phyloP scores from a whole-genome alignment of 345 rosid species.

The Orychophragmus violaceus region DNA sequence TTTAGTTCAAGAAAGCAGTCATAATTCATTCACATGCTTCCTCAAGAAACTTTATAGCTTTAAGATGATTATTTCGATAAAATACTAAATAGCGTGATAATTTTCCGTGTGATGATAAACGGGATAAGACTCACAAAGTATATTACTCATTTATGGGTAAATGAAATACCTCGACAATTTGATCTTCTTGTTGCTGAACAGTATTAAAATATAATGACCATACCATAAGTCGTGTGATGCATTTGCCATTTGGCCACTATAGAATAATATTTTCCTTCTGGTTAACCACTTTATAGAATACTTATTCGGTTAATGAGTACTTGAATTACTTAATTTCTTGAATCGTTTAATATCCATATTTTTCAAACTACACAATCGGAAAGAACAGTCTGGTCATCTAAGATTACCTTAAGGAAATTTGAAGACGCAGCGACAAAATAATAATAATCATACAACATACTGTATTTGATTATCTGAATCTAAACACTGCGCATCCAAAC shows the following conservation, averaged over 20 bases:
- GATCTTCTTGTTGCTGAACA: not conserved
- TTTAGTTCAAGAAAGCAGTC: conserved; percentile 1
- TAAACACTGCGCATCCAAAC: not conserved
- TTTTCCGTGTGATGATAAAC: not conserved
- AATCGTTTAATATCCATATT: not conserved
- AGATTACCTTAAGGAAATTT: too few relatives aligned
- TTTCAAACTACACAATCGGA: not conserved
- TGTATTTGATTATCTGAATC: conserved; percentile 4
- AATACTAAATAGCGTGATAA: not conserved
- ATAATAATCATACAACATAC: not conserved
- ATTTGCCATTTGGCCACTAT: not conserved
- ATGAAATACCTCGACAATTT: not conserved
- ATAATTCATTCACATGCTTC: conserved; percentile 27
- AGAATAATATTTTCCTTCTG: not conserved
- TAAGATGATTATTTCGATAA: not conserved
- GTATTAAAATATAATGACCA: not conserved
- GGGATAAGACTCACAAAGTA: conserved; percentile 1
- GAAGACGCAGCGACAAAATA: not conserved
- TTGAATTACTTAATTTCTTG: not conserved
- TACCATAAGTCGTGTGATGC: not conserved
- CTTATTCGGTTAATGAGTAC: not conserved
- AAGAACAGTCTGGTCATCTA: not conserved
- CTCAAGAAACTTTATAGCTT: conserved; percentile 5
- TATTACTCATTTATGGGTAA: not conserved
- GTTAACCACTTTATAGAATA: not conserved